A percentile compares a stretch with the other conserved stretches of the same genome.
phyloP scores from a whole-genome alignment of 345 rosid genomes.

The Aquilaria sinensis region DNA sequence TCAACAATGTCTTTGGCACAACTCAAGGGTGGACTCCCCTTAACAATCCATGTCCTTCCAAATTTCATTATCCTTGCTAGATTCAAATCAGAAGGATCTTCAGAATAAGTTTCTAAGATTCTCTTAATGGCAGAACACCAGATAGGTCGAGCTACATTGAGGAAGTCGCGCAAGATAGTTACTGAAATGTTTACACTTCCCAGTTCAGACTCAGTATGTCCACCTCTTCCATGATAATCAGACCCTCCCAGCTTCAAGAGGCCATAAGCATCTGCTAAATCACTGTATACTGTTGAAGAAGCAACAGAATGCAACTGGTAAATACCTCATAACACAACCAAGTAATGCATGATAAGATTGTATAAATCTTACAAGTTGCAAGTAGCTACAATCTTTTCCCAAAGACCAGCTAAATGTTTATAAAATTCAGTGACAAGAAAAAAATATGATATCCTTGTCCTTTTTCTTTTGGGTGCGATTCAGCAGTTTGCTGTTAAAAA shows the following conservation, averaged over 20 bases:
- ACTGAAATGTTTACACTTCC: constrained; percentile 86
- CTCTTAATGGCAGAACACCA: constrained; percentile 71
- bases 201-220: constrained; percentile 67
- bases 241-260: constrained; percentile 95
- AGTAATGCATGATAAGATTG: background rate
- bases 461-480: too few relatives aligned
- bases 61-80: constrained; percentile 55
- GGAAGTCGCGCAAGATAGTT: constrained; percentile 52
- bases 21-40: constrained; percentile 30
- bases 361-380: background rate
- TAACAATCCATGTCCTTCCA: constrained; percentile 33
- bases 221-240: constrained; percentile 87
- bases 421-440: background rate
- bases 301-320: constrained; percentile 5
- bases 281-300: constrained; percentile 51
- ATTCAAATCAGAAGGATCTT: constrained; percentile 64
- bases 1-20: constrained; percentile 59
- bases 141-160: constrained; percentile 68
- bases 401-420: constrained; percentile 5
- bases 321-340: background rate
- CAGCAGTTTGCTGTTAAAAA: too few relatives aligned
- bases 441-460: background rate
- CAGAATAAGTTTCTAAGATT: constrained; percentile 37
- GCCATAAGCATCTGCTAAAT: constrained; percentile 66
- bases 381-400: background rate